phyloP scores from a whole-genome alignment of 306 rosid species.

The Rosa persica region DNA sequence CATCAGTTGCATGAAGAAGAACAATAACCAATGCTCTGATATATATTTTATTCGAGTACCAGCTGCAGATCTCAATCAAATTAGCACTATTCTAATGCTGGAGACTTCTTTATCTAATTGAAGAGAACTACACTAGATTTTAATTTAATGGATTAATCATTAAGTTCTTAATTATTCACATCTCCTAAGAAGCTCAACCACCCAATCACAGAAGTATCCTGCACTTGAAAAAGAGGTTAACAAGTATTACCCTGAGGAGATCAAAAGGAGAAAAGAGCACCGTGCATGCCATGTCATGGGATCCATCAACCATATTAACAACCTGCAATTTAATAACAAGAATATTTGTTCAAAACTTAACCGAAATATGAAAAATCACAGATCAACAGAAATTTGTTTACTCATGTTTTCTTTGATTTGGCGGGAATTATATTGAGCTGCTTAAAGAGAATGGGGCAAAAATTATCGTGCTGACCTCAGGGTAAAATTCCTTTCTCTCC shows the following conservation, averaged over 20 bases:
- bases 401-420: not conserved
- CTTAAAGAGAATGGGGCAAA: not conserved
- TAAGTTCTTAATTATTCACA: not conserved
- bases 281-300: slow-evolving; percentile 56
- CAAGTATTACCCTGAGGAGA: slow-evolving; percentile 56
- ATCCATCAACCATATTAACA: slow-evolving; percentile 75
- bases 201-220: not conserved
- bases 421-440: not conserved
- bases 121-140: not conserved
- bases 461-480: slow-evolving; percentile 61
- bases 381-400: not conserved
- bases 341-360: not conserved
- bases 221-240: not conserved
- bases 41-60: not conserved
- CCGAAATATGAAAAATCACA: not conserved
- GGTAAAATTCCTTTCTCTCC: slow-evolving; percentile 87
- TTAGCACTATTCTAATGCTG: not conserved
- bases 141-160: not conserved
- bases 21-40: not conserved
- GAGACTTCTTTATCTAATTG: not conserved
- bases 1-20: not conserved
- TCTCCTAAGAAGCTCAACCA: not conserved
- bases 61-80: not conserved
- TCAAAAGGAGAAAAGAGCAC: slow-evolving; percentile 77
- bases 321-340: slow-evolving; percentile 44